These are phyloP conservation scores for Scutellaria baicalensis DNA, from an alignment of 257 asterid genomes.

Conservation along the genomic window DNA sequence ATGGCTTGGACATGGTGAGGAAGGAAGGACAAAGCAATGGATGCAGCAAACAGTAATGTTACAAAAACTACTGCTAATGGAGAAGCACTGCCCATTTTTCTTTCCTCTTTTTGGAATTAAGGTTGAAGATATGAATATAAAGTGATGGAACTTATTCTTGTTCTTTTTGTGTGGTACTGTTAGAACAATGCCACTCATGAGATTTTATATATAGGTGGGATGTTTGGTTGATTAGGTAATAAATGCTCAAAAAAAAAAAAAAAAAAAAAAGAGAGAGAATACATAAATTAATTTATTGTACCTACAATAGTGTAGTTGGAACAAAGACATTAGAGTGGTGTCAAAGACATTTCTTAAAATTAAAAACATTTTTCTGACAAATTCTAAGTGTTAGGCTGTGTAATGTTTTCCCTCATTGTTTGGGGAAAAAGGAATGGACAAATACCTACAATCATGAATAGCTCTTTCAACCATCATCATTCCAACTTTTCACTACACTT, in stretches of 20 bases:
- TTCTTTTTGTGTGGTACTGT: conserved; percentile 8
- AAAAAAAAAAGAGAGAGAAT: no score
- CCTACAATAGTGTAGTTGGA: conserved; percentile 22
- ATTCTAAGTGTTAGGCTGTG: no score
- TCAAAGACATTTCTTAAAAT: conserved; percentile 33
- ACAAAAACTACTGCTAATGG: no score
- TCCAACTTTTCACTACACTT: no score
- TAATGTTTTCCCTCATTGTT: no score
- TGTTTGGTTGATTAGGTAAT: conserved; percentile 32
- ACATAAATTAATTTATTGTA: background rate
- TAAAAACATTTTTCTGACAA: background rate
- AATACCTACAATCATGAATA: no score
- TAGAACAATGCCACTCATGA: background rate
- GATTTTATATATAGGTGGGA: conserved; percentile 16
- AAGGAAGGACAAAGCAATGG: conserved; percentile 6
- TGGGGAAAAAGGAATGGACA: no score
- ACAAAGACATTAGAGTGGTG: conserved; percentile 46
- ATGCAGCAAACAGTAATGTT: no score
- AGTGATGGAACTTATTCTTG: conserved; percentile 15
- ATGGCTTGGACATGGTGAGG: conserved; percentile 24
- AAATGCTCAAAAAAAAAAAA: background rate
- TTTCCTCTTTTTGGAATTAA: no score
- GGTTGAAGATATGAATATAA: no score
- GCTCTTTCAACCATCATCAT: no score
- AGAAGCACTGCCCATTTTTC: no score